Percentiles rank a stretch among this genome's conserved stretches.
Conservation (phyloP, 23 red algal genomes). For the Agarophyton chilense region DNA sequence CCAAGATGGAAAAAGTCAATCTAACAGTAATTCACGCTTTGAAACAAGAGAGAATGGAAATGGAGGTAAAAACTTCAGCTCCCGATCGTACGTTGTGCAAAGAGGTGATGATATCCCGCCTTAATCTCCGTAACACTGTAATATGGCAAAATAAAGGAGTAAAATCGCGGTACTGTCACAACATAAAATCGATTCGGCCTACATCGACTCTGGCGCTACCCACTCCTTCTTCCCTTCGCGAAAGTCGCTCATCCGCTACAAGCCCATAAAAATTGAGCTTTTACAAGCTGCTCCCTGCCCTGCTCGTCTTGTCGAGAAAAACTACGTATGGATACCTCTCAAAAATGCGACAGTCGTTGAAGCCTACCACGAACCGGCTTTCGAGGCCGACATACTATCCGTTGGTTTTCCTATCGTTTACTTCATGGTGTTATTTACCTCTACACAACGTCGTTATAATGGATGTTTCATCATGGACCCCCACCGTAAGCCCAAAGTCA, state of each 20-base stretch:
- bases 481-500: neutral
- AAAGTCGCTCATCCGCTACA: conserved; percentile 6
- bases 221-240: conserved; percentile 20
- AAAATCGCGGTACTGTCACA: neutral
- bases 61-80: too few relatives aligned
- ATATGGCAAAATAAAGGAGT: neutral
- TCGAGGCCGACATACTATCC: neutral
- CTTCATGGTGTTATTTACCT: conserved; percentile 2
- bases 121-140: neutral
- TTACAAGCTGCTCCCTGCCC: conserved; percentile 12
- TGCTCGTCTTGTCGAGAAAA: too few relatives aligned
- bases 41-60: neutral
- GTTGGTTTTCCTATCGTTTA: neutral
- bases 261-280: neutral
- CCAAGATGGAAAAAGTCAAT: neutral
- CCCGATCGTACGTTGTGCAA: neutral
- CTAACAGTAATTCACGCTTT: neutral
- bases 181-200: neutral
- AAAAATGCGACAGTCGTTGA: too few relatives aligned
- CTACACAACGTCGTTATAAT: neutral
- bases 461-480: conserved; percentile 15
- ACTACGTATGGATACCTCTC: too few relatives aligned
- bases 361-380: too few relatives aligned
- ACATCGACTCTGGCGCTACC: conserved; percentile 41
- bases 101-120: neutral